A percentile compares a stretch with the other conserved stretches of the same genome.
These are phyloP conservation scores for Priceomyces fermenticarens DNA, from an alignment of 805 yeast genomes.

Conservation along the genomic window DNA sequence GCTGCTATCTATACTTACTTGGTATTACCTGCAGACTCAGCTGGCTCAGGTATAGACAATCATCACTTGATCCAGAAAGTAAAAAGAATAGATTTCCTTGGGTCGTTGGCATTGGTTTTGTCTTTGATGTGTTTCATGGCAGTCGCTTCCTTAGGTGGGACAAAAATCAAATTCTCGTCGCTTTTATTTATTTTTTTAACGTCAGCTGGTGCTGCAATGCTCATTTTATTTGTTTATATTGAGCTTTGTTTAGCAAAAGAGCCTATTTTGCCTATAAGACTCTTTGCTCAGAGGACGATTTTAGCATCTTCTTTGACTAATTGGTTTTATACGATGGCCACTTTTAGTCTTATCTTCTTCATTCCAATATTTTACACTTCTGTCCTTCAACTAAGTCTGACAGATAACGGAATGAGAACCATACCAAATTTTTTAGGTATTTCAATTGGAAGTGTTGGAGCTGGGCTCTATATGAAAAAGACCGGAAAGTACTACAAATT, in stretches of 20 bases:
- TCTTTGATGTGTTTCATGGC: constrained; percentile 58
- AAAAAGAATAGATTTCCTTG: constrained; percentile 63
- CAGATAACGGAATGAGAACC: constrained; percentile 55
- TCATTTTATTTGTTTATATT: constrained; percentile 44
- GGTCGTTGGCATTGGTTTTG: constrained; percentile 57
- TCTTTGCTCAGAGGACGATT: constrained; percentile 58
- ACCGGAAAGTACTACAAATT: constrained; percentile 64
- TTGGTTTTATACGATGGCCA: constrained; percentile 69
- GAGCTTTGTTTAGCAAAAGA: constrained; percentile 54
- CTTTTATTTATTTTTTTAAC: constrained; percentile 34
- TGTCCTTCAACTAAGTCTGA: constrained; percentile 50
- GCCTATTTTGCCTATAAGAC: constrained; percentile 65
- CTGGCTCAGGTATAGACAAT: constrained; percentile 52
- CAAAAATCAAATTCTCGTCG: constrained; percentile 47
- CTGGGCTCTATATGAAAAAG: constrained; percentile 64
- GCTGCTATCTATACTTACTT: constrained; percentile 35
- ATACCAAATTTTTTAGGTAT: constrained; percentile 69
- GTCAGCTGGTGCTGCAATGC: constrained; percentile 30
- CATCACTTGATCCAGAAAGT: constrained; percentile 46
- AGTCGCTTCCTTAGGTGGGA: constrained; percentile 67
- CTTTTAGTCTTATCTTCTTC: constrained; percentile 61
- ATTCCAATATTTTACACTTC: constrained; percentile 66
- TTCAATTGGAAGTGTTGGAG: constrained; percentile 60
- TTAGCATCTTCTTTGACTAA: constrained; percentile 63
- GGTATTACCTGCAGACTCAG: constrained; percentile 51